Conservation (phyloP, 2,329 filamentous ascomycete genomes). For the Ophiostoma tasmaniense region DNA sequence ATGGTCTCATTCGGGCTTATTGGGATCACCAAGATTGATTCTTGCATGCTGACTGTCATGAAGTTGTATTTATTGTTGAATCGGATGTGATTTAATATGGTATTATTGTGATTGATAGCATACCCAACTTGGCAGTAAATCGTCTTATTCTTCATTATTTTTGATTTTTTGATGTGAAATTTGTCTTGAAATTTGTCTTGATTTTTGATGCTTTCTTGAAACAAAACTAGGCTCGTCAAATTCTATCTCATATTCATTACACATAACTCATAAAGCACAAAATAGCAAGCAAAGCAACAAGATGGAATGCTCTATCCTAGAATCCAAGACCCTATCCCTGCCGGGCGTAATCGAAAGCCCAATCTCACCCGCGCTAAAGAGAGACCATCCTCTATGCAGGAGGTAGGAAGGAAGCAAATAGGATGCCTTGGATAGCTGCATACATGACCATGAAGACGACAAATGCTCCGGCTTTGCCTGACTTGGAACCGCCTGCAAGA, state of each 20-base stretch:
- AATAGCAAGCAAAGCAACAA: not conserved
- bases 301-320: not conserved
- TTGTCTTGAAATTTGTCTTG: no score
- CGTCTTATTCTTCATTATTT: no score
- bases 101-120: no score
- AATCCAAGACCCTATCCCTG: not conserved
- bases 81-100: no score
- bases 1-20: not conserved
- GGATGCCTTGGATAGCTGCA: slow-evolving; percentile 66
- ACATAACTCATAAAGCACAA: not conserved
- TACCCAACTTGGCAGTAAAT: no score
- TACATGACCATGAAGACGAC: slow-evolving; percentile 72
- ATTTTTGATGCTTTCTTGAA: no score
- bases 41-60: no score
- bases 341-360: not conserved
- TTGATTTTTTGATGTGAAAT: no score
- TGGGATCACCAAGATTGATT: not conserved
- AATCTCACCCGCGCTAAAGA: not conserved
- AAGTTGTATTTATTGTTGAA: no score
- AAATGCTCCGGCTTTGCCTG: slow-evolving; percentile 27
- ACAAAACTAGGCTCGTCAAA: no score
- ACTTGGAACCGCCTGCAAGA: slow-evolving; percentile 16
- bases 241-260: no score
- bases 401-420: slow-evolving; percentile 86
- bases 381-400: slow-evolving; percentile 53